These are phyloP conservation scores for Schizosaccharomyces pombe DNA, from an alignment of 805 yeast genomes.

Conservation along the genomic window DNA sequence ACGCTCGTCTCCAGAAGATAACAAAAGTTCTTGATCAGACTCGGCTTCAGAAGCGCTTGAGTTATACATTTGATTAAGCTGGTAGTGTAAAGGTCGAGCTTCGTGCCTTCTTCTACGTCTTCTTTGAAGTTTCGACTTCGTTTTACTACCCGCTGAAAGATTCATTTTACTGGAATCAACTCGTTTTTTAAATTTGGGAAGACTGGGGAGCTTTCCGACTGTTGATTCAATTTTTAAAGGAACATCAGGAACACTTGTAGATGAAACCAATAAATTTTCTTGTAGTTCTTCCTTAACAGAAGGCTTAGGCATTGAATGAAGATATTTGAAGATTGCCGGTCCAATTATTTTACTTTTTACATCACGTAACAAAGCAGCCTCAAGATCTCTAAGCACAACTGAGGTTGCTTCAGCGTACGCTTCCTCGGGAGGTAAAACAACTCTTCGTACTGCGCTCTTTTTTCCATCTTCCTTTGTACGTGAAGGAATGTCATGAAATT, in stretches of 20 bases:
- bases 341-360: constrained; percentile 50
- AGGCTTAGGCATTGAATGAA: constrained; percentile 7
- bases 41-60: not conserved
- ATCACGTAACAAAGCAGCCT: constrained; percentile 40
- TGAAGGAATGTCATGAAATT: constrained; percentile 15
- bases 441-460: not conserved
- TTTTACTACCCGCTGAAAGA: not conserved
- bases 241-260: not conserved
- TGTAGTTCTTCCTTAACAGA: not conserved
- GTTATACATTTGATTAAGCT: not conserved
- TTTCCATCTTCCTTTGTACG: constrained; percentile 4
- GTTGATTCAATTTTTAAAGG: not conserved
- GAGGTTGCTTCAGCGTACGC: constrained; percentile 36
- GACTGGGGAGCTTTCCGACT: not conserved
- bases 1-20: not conserved
- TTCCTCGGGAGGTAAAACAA: constrained; percentile 11
- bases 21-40: not conserved
- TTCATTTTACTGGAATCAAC: not conserved
- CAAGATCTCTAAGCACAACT: constrained; percentile 38
- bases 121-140: not conserved
- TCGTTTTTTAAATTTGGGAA: not conserved
- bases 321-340: constrained; percentile 35
- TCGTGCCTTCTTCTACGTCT: not conserved
- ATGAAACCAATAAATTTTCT: not conserved
- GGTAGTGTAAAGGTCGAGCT: not conserved